phyloP scores from a whole-genome alignment of 108 stramenopile genomes.

The Chaetoceros muelleri region DNA sequence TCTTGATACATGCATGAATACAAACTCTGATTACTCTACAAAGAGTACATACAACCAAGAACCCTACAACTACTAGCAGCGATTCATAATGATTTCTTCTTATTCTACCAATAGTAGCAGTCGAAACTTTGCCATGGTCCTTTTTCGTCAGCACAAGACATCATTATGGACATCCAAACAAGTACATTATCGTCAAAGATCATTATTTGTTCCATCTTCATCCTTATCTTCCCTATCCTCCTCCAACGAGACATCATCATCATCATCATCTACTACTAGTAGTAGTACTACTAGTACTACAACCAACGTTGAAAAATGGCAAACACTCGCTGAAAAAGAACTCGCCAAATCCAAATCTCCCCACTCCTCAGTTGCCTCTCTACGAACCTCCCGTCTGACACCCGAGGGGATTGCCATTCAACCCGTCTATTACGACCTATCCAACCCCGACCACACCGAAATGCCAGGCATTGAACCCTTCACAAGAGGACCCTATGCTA shows the following conservation, averaged over 20 bases:
- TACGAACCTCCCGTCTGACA: slow-evolving; percentile 49
- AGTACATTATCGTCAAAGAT: too few species aligned
- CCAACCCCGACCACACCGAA: slow-evolving; percentile 39
- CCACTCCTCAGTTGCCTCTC: slow-evolving; percentile 33
- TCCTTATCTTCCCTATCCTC: too few species aligned
- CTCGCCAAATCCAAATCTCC: slow-evolving; percentile 33
- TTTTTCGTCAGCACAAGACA: too few species aligned
- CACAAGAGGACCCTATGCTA: slow-evolving; percentile 96
- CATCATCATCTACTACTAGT: slow-evolving; percentile 7
- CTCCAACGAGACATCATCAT: neutral
- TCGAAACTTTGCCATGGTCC: too few species aligned
- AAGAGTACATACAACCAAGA: too few species aligned
- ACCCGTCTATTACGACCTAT: slow-evolving; percentile 87
- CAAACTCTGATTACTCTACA: too few species aligned
- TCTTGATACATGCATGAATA: too few species aligned
- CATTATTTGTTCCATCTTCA: too few species aligned
- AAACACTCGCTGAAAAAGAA: slow-evolving; percentile 55
- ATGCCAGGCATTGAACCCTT: slow-evolving; percentile 91
- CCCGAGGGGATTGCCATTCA: slow-evolving; percentile 87
- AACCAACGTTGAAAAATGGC: slow-evolving; percentile 39
- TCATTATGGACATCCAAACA: too few species aligned
- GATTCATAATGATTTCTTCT: too few species aligned
- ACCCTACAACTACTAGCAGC: too few species aligned
- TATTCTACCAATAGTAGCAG: too few species aligned
- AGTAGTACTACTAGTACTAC: slow-evolving; percentile 18